Evolutionary conservation across 208 protist species (phyloP).

Genomic region (Endotrypanum monterogeii): DNA sequence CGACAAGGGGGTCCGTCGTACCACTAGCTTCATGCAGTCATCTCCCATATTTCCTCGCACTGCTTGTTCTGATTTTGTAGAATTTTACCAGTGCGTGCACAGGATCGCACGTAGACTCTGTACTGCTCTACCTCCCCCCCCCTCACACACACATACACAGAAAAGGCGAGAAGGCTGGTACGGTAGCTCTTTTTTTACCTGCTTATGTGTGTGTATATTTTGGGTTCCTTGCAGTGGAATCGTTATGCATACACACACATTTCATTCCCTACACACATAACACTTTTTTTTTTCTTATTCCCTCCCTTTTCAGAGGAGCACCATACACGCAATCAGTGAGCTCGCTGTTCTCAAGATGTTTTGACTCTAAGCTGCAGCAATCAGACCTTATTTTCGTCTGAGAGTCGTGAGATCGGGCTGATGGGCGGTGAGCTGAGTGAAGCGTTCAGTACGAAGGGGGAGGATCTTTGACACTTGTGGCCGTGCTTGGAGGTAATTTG

Average conservation of each 20-base stretch:
- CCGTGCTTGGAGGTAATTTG: neutral
- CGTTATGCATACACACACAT: neutral
- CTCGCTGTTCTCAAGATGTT: neutral
- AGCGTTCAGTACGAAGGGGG: neutral
- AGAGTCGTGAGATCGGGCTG: neutral
- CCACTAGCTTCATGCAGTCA: neutral
- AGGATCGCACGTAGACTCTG: neutral
- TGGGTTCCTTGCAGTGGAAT: neutral
- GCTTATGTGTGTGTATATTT: neutral
- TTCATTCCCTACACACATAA: neutral
- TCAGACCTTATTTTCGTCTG: neutral
- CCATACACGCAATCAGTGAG: neutral
- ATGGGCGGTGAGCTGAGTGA: neutral
- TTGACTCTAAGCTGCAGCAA: neutral
- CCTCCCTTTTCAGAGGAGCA: neutral
- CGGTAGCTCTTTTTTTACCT: neutral
- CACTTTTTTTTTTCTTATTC: too few species aligned
- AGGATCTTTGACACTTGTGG: neutral
- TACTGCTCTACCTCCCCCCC: neutral
- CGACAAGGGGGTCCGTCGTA: conserved; percentile 2
- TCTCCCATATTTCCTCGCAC: neutral
- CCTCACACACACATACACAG: neutral
- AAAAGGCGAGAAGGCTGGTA: neutral
- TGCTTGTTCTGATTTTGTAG: neutral
- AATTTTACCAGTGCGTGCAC: neutral